Base-by-base conservation (phyloP, 1,284 basidiomycete genomes). In the Tremellales sp. region DNA sequence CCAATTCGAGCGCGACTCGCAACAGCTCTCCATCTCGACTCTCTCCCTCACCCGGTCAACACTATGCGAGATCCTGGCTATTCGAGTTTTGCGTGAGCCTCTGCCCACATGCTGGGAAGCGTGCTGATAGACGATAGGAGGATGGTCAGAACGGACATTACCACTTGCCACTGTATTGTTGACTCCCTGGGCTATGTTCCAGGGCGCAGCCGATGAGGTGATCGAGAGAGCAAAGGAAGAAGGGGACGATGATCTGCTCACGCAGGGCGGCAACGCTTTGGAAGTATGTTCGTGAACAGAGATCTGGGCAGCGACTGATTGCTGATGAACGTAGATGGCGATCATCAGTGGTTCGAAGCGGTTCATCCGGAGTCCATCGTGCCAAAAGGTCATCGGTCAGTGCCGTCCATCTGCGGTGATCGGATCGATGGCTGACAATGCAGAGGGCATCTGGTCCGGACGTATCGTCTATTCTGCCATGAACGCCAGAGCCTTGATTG, bases 21-120 rank as follows among this genome's bases (percentile, higher is more conserved):
- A 24, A 80, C 84, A 51, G 72, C 79, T 75, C 5, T 73, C 71
- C 7, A 73, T 77, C 45, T 69, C 72, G 3, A 79, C 85, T 0
- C 74, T 97, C 26, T 92, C 87, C 4, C 74, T 78, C 4, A 82
- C 87, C 3, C 81, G 91, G 40, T 88, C 89, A 0, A 76, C 79
- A 22, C 79, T 94, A 27, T 96, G 92, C 71, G 92, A 97, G 73
- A 83, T 96, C 35, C 79, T 97, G 15, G 91, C 92, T 1, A 87
- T 84, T 41, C 82, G 87, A 27, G 80, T 85, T 7, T 81, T 96
- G 46, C 82, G 89, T 61, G 64, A 62, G 57, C 68, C 35, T 36
- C 35, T 26, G 25, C 44, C 11, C 37, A 43, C 23, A 19, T 40
- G 15, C 15, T 40, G 23, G 4, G 39, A 4, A 8, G 6, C 15